Evolutionary conservation across 2,329 filamentous ascomycete species (phyloP).

Genomic region (Aspergillus eucalypticola): DNA sequence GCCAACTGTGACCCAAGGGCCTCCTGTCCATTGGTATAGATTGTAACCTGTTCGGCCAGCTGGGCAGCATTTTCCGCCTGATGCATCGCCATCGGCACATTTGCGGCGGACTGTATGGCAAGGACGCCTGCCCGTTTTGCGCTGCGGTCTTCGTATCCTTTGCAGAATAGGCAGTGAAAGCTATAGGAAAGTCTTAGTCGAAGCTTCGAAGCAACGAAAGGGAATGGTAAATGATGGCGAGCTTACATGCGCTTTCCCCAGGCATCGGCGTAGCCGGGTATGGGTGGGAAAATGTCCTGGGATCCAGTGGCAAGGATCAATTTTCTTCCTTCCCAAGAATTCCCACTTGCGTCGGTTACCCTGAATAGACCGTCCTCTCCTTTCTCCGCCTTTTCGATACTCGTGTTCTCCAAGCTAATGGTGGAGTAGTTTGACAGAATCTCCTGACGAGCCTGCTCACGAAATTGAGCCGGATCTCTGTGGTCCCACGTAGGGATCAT

Average conservation of each 20-base stretch:
- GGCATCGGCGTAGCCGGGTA: constrained; percentile 55
- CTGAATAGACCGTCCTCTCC: background rate
- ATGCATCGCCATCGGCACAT: constrained; percentile 39
- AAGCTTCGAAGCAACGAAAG: no score
- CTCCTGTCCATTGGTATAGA: constrained; percentile 55
- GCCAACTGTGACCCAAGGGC: constrained; percentile 24
- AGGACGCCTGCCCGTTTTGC: constrained; percentile 50
- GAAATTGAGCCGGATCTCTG: constrained; percentile 30
- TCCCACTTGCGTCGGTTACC: constrained; percentile 42
- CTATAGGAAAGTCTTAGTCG: no score
- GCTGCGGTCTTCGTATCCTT: constrained; percentile 60
- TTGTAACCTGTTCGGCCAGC: constrained; percentile 47
- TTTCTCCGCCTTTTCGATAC: background rate
- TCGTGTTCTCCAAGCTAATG: background rate
- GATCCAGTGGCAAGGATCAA: constrained; percentile 58
- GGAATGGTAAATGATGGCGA: no score
- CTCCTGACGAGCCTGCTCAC: background rate
- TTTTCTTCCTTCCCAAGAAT: constrained; percentile 52
- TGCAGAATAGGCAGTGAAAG: constrained; percentile 63
- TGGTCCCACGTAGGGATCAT: constrained; percentile 43
- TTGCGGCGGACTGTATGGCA: constrained; percentile 40
- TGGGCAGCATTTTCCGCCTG: constrained; percentile 48
- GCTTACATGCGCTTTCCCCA: constrained; percentile 54
- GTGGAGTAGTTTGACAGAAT: background rate
- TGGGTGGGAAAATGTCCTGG: constrained; percentile 52